Conservation (phyloP, 345 rosid genomes). For the Lagerstroemia speciosa region DNA sequence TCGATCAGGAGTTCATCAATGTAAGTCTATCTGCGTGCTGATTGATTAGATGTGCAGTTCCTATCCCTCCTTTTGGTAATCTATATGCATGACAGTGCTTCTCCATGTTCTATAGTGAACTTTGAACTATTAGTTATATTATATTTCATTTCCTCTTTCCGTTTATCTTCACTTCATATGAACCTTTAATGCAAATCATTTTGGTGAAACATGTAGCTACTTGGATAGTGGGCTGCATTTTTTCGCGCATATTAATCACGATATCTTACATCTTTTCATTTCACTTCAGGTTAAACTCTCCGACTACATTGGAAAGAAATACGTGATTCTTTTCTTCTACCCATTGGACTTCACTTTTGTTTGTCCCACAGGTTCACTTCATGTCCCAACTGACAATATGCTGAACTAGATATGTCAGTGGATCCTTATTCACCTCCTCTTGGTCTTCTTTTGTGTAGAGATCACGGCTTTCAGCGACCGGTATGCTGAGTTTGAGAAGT, state of each 20-base stretch:
- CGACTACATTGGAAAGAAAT: constrained; percentile 91
- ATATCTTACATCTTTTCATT: neutral
- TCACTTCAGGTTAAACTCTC: constrained; percentile 79
- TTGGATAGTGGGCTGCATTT: no score
- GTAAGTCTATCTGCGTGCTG: constrained; percentile 20
- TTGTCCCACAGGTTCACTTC: constrained; percentile 80
- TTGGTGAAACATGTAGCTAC: no score
- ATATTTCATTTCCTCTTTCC: no score
- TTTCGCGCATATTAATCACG: no score
- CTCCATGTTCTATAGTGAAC: neutral
- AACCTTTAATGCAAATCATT: no score
- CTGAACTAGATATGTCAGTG: neutral
- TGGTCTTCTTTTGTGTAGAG: constrained; percentile 36
- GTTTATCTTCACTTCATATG: no score
- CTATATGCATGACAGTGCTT: neutral
- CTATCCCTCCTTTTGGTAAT: neutral
- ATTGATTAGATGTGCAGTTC: neutral
- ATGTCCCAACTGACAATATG: neutral
- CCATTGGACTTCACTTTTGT: constrained; percentile 98
- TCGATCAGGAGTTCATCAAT: constrained; percentile 92
- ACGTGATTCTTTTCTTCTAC: constrained; percentile 93
- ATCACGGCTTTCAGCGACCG: constrained; percentile 99
- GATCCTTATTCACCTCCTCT: neutral
- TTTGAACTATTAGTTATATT: no score
- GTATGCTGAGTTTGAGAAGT: constrained; percentile 63